These are phyloP conservation scores for Mycogone perniciosa DNA, from an alignment of 2,329 filamentous ascomycete species.

Conservation along the genomic window DNA sequence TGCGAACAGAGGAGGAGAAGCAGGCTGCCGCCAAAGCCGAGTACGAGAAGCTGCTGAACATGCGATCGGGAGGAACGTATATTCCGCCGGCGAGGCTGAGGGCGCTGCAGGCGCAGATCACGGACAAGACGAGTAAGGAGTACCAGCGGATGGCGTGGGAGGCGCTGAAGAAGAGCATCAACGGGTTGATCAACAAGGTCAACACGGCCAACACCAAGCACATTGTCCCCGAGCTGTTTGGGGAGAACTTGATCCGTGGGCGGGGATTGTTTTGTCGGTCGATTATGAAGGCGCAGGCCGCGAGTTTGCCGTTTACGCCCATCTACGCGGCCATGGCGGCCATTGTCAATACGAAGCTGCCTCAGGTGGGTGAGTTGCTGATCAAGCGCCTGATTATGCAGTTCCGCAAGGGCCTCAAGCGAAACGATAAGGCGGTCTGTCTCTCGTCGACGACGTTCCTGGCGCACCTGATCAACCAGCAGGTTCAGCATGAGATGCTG, in stretches of 20 bases:
- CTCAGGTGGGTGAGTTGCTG: conserved; percentile 86
- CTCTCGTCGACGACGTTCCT: conserved; percentile 90
- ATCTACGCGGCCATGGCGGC: conserved; percentile 95
- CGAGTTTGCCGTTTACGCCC: conserved; percentile 89
- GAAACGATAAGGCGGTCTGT: conserved; percentile 96
- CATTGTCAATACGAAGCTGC: conserved; percentile 95
- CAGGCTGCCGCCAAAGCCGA: conserved; percentile 84
- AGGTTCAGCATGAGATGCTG: conserved; percentile 90
- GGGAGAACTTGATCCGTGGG: conserved; percentile 87
- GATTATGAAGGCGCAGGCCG: conserved; percentile 97
- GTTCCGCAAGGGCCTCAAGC: conserved; percentile 90
- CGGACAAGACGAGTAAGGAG: conserved; percentile 91
- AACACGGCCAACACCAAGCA: conserved; percentile 97
- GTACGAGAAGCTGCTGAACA: conserved; percentile 84
- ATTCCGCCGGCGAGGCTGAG: conserved; percentile 87
- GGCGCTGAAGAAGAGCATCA: conserved; percentile 96
- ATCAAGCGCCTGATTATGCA: conserved; percentile 80
- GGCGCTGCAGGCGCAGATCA: conserved; percentile 92
- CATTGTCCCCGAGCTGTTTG: conserved; percentile 93
- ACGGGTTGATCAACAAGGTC: conserved; percentile 98
- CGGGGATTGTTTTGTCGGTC: conserved; percentile 89
- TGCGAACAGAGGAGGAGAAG: conserved; percentile 70
- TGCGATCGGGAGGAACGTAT: conserved; percentile 93
- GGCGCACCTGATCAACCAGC: conserved; percentile 91
- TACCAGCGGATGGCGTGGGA: conserved; percentile 99